Base-by-base conservation (phyloP, 108 stramenopile genomes). In the Cyclotella choctawhatcheeana region DNA sequence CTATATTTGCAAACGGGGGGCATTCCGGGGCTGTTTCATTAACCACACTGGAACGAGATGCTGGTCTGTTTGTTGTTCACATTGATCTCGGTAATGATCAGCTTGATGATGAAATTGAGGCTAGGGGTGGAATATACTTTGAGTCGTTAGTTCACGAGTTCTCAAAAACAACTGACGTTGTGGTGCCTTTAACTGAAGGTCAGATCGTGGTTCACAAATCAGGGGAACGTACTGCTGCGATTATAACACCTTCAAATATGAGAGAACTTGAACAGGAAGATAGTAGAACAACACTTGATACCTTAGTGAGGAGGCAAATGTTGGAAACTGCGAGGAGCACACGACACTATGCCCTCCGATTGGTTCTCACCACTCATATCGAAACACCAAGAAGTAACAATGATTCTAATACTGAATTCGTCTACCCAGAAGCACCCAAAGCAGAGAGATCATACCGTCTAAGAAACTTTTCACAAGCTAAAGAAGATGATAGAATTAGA, bases 191-290 rank as follows among this genome's bases (percentile, higher is more conserved):
- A 2, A 33, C 27, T 24, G 70, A 64, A 12, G 77, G 77, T 27
- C 70, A 78, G 44, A 44, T 61, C 18, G 69, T 78, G 21, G 58
- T 78, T 27, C 77, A 78, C 61, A 60, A 62, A 60, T 78, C 77
- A 6, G 44, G 21, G 7, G 70, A 71, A 32, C 63, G 77, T 7
- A 78, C 69, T 30, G 77, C 77, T 22, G 77, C 70, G 44, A 71
- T 78, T 33, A 71, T 67, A 40, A 56, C 70, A 50, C 77, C 77
- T 27, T 71, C 77, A 25, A 54, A 78, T 54, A 25, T 78, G 24
- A 64, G 48, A 44, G 64, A 71, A 35, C 27, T 78, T 18, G 58
- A 60, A 29, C 29, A 34, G 29, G 35, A 20, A 13, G 44, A 37
- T 32, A 40, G 44, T 27, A 50, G 44, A 40, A 34, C 58, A 37